Evolutionary conservation across 2,329 filamentous ascomycete species (phyloP).

Genomic region (Penicillium sp.): DNA sequence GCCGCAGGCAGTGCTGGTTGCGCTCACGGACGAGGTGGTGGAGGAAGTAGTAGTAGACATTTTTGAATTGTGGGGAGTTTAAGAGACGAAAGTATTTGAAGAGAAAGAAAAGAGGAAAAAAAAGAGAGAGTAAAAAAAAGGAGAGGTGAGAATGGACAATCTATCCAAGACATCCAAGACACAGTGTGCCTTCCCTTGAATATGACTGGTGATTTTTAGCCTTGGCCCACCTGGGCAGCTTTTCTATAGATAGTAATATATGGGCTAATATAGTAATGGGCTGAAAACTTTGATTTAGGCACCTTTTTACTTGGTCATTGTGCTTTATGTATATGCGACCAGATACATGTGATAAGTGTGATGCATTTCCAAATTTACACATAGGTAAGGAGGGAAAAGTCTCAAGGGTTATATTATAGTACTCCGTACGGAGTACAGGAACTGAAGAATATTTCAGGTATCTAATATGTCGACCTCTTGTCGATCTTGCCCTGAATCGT

Average conservation of each 20-base stretch:
- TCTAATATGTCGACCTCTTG: background rate
- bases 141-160: background rate
- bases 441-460: background rate
- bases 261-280: conserved; percentile 1
- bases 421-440: background rate
- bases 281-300: background rate
- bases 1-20: conserved; percentile 22
- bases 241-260: conserved; percentile 5
- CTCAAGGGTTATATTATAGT: background rate
- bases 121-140: background rate
- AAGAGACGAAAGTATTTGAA: background rate
- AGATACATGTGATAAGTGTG: conserved; percentile 1
- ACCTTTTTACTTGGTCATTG: background rate
- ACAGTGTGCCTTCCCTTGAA: background rate
- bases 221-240: background rate
- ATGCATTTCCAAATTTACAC: background rate
- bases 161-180: background rate
- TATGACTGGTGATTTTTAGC: conserved; percentile 1
- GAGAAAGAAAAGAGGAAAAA: background rate
- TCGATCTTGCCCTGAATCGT: background rate
- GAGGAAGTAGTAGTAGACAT: conserved; percentile 22
- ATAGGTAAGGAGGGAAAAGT: background rate
- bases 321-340: background rate
- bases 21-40: conserved; percentile 19
- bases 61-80: conserved; percentile 6